Conservation (phyloP, 1,284 basidiomycete genomes). For the Leccinum pallidistipes region DNA sequence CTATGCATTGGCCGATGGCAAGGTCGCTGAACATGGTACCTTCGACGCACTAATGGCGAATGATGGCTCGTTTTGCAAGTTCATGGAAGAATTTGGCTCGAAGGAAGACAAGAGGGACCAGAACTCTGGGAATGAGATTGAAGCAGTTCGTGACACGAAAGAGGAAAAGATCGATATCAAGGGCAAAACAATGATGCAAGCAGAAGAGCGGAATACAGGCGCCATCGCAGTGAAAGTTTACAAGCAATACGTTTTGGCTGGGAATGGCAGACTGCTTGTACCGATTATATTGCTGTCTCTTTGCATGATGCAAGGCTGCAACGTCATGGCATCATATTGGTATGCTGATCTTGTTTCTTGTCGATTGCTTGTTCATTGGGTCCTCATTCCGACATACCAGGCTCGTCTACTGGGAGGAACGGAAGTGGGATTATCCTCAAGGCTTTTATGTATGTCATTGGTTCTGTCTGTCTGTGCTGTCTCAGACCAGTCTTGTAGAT, state of each 20-base stretch:
- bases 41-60: conserved; percentile 66
- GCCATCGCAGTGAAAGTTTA: conserved; percentile 54
- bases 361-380: conserved; percentile 12
- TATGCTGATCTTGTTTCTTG: conserved; percentile 17
- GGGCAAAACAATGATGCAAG: conserved; percentile 39
- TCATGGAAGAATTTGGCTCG: conserved; percentile 69
- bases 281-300: conserved; percentile 55
- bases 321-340: conserved; percentile 70
- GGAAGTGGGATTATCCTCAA: conserved; percentile 50
- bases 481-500: conserved; percentile 44
- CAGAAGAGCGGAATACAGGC: conserved; percentile 55
- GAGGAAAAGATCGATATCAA: conserved; percentile 24
- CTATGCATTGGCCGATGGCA: conserved; percentile 69
- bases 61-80: conserved; percentile 69
- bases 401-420: conserved; percentile 74
- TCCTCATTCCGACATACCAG: conserved; percentile 29
- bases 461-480: not conserved
- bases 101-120: conserved; percentile 40
- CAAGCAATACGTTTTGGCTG: conserved; percentile 52
- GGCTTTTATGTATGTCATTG: conserved; percentile 57
- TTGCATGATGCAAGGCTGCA: conserved; percentile 55
- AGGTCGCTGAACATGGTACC: conserved; percentile 75
- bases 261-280: conserved; percentile 51
- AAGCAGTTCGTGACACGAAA: conserved; percentile 20
- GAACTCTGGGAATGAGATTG: conserved; percentile 30